phyloP scores from a whole-genome alignment of 257 asterid genomes.

The Solanum chmielewskii region DNA sequence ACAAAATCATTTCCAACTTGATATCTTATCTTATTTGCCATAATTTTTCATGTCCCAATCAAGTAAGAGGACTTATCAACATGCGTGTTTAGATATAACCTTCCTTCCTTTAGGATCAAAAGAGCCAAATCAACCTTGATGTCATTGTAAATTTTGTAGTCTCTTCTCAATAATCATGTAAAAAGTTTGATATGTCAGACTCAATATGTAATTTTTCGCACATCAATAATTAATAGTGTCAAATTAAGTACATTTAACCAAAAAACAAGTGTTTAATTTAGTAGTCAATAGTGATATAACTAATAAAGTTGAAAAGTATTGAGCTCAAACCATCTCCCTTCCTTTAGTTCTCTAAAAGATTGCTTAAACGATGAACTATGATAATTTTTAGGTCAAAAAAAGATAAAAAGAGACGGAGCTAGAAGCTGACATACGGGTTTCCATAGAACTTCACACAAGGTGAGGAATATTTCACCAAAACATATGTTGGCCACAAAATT shows the following conservation, averaged over 20 bases:
- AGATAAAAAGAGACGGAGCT: neutral
- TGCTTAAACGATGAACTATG: neutral
- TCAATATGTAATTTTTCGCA: neutral
- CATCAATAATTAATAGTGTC: neutral
- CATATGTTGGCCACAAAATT: neutral
- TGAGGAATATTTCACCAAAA: slow-evolving; percentile 50
- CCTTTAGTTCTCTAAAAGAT: neutral
- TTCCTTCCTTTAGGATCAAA: neutral
- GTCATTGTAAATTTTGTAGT: neutral
- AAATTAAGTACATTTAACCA: neutral
- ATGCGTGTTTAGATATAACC: neutral
- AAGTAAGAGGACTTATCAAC: neutral
- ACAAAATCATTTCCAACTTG: neutral
- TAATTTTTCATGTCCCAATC: neutral
- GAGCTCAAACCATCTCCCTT: neutral
- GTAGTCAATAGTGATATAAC: neutral
- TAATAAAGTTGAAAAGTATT: neutral
- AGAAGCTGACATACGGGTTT: neutral
- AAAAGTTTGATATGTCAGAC: neutral
- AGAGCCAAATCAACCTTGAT: neutral
- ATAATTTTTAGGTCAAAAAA: neutral
- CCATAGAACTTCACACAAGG: slow-evolving; percentile 42
- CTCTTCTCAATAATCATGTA: neutral
- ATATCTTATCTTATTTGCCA: neutral
- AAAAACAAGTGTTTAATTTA: neutral